Conservation (phyloP, 2,329 filamentous ascomycete species). For the Aspergillus pseudotamarii region DNA sequence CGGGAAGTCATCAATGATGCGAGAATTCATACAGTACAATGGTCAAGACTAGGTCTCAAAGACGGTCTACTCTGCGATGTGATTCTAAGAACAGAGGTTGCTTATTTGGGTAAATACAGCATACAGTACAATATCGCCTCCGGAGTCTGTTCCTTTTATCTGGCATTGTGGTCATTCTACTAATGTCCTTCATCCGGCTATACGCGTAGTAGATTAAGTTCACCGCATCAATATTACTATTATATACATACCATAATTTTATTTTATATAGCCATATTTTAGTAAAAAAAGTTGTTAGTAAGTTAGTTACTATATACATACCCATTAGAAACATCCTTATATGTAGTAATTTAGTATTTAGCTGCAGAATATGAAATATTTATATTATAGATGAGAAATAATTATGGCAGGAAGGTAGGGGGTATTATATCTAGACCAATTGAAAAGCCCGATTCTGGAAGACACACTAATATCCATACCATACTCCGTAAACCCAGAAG, state of each 20-base stretch:
- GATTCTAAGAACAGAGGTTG: not conserved
- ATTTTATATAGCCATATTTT: no score
- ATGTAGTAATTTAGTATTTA: not conserved
- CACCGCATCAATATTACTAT: no score
- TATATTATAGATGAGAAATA: not conserved
- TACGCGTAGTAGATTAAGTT: no score
- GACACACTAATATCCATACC: no score
- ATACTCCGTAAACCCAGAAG: no score
- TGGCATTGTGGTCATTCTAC: no score
- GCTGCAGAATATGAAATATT: not conserved
- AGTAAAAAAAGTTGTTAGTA: not conserved
- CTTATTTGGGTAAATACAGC: not conserved
- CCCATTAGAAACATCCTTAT: not conserved
- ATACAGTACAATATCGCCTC: no score
- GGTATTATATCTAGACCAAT: not conserved
- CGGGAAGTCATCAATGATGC: not conserved
- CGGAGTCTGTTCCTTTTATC: no score
- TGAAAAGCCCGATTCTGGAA: no score
- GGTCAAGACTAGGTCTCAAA: not conserved
- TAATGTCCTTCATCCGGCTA: no score
- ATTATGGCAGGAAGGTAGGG: not conserved
- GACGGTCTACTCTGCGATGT: not conserved
- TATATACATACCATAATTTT: not conserved
- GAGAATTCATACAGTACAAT: not conserved
- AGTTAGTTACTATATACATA: not conserved